Percentiles rank a stretch among this genome's conserved stretches.
phyloP scores from a whole-genome alignment of 2,329 filamentous ascomycete genomes.

The Aspergillus terreus region DNA sequence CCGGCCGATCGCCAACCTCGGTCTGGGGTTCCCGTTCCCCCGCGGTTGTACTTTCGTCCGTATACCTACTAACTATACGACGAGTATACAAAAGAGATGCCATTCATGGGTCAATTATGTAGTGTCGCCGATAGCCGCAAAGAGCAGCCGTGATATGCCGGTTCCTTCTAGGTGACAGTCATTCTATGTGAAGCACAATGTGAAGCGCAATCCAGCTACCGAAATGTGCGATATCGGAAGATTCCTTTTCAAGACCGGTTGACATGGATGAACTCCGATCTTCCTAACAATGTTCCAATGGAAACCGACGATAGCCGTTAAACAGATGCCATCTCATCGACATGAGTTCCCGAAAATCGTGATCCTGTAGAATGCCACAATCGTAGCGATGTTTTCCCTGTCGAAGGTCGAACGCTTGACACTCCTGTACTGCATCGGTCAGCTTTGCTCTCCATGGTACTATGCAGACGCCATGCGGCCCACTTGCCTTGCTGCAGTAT shows the following conservation, averaged over 20 bases:
- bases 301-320: neutral
- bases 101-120: neutral
- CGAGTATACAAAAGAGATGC: neutral
- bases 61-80: neutral
- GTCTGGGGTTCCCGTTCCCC: constrained; percentile 14
- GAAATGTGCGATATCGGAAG: constrained; percentile 1
- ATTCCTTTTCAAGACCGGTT: neutral
- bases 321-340: neutral
- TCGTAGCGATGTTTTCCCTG: neutral
- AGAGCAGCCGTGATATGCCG: no score
- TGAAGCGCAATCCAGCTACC: neutral
- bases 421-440: neutral
- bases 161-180: no score
- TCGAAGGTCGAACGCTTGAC: neutral
- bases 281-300: neutral
- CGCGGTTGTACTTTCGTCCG: constrained; percentile 3
- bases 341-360: neutral
- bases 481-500: neutral
- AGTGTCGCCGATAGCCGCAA: no score
- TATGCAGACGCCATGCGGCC: neutral
- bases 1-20: constrained; percentile 9
- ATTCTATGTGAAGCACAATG: neutral
- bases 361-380: neutral
- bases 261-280: neutral
- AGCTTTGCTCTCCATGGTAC: neutral